Evolutionary conservation across 2,329 filamentous ascomycete species (phyloP).

Genomic region (Endocalyx cinctus): DNA sequence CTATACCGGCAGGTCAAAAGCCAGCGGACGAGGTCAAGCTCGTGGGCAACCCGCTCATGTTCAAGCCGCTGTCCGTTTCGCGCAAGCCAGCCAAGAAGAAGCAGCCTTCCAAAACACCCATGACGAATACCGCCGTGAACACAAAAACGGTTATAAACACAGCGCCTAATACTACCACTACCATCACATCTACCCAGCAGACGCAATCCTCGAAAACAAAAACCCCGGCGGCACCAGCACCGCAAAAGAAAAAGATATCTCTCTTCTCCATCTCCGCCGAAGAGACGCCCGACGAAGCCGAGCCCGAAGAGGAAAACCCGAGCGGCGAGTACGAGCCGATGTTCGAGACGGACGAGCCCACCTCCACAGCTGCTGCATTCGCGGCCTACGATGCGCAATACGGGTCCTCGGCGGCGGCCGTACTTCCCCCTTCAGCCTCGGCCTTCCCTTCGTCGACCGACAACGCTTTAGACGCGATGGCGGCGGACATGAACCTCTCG

Average conservation of each 20-base stretch:
- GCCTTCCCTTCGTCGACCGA: constrained; percentile 1
- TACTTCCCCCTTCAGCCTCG: constrained; percentile 11
- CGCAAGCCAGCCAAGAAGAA: constrained; percentile 70
- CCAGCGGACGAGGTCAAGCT: constrained; percentile 62
- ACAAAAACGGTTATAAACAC: constrained; percentile 9
- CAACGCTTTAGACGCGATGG: constrained; percentile 64
- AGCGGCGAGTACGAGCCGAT: constrained; percentile 47
- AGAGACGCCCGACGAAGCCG: constrained; percentile 21
- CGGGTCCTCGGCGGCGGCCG: constrained; percentile 22
- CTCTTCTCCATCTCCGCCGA: constrained; percentile 62
- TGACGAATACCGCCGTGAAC: constrained; percentile 52
- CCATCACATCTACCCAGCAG: constrained; percentile 12
- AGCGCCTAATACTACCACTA: constrained; percentile 6
- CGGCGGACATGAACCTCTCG: constrained; percentile 74
- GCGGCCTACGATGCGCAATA: constrained; percentile 29
- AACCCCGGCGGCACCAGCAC: constrained; percentile 17
- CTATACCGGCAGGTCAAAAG: constrained; percentile 52
- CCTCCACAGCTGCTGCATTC: constrained; percentile 26
- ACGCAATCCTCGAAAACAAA: constrained; percentile 2
- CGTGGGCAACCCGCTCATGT: constrained; percentile 77
- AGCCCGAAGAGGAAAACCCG: constrained; percentile 14
- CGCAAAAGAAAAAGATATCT: constrained; percentile 58
- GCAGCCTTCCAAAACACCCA: constrained; percentile 65
- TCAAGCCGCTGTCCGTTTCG: constrained; percentile 81
- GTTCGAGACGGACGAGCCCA: constrained; percentile 32